These are phyloP conservation scores for Brassica carinata DNA, from an alignment of 345 rosid species.

Conservation along the genomic window DNA sequence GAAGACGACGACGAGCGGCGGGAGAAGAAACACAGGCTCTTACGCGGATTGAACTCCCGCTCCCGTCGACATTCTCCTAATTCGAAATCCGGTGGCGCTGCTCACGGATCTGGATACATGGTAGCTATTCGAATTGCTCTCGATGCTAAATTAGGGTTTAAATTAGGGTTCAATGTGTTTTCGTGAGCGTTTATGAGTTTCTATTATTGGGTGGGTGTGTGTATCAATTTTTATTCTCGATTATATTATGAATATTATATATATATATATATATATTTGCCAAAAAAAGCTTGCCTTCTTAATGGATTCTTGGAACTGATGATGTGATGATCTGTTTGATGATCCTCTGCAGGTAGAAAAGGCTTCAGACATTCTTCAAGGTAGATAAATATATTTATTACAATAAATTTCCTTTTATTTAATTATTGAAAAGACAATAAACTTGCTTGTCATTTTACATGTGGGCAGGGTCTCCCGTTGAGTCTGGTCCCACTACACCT, in stretches of 20 bases:
- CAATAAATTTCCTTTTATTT: constrained; percentile 18
- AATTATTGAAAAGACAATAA: constrained; percentile 49
- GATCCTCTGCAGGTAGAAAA: constrained; percentile 66
- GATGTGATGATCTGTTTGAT: constrained; percentile 38
- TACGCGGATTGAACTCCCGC: constrained; percentile 64
- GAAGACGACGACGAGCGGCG: constrained; percentile 78
- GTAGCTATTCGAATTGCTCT: constrained; percentile 40
- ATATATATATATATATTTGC: constrained; percentile 28
- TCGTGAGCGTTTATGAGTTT: constrained; percentile 56
- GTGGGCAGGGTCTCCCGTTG: constrained; percentile 80
- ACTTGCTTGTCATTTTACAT: constrained; percentile 40
- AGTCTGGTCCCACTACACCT: constrained; percentile 92
- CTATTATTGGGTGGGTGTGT: constrained; percentile 7
- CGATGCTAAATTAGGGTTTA: constrained; percentile 16
- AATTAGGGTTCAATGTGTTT: constrained; percentile 33
- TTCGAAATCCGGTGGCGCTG: constrained; percentile 36
- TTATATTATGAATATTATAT: neutral
- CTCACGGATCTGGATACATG: constrained; percentile 60
- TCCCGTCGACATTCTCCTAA: constrained; percentile 42
- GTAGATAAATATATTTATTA: constrained; percentile 37
- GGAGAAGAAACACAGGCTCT: constrained; percentile 70
- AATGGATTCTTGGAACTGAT: constrained; percentile 25
- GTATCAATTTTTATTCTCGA: constrained; percentile 37
- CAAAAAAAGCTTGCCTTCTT: constrained; percentile 16
- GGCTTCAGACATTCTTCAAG: constrained; percentile 65